phyloP scores from a whole-genome alignment of 257 asterid genomes.

The Capsicum baccatum region DNA sequence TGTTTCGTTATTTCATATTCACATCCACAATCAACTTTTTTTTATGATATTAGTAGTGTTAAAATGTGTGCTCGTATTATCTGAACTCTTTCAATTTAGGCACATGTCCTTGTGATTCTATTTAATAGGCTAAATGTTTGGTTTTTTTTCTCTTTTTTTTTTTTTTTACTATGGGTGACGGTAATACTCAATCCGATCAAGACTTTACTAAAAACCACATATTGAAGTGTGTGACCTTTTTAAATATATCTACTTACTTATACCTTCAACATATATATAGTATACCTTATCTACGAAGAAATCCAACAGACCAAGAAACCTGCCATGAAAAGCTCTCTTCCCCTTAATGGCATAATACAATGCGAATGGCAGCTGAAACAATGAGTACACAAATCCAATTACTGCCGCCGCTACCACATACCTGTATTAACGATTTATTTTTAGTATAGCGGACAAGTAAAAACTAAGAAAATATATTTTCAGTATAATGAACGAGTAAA shows the following conservation, averaged over 20 bases:
- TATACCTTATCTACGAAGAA: slow-evolving; percentile 61
- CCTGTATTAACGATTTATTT: slow-evolving; percentile 35
- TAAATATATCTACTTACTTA: too few species aligned
- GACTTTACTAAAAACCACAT: not conserved
- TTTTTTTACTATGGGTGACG: not conserved
- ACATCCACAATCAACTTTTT: too few species aligned
- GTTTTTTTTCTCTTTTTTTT: too few species aligned
- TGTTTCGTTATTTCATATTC: too few species aligned
- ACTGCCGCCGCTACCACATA: slow-evolving; percentile 47
- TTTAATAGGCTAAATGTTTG: not conserved
- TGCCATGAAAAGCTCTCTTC: slow-evolving; percentile 49
- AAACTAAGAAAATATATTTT: not conserved
- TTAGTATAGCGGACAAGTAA: not conserved
- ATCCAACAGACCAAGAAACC: slow-evolving; percentile 53
- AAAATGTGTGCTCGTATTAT: too few species aligned
- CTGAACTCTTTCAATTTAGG: too few species aligned
- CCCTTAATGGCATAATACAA: slow-evolving; percentile 42
- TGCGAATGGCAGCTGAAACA: slow-evolving; percentile 67
- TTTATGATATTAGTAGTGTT: too few species aligned
- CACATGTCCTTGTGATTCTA: not conserved
- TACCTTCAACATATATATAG: too few species aligned
- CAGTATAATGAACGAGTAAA: not conserved
- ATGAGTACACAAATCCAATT: slow-evolving; percentile 50
- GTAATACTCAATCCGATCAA: not conserved
- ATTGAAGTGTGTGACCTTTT: too few species aligned